Evolutionary conservation across 2,329 filamentous ascomycete species (phyloP).

Genomic region (Neopestalotiopsis clavispora): DNA sequence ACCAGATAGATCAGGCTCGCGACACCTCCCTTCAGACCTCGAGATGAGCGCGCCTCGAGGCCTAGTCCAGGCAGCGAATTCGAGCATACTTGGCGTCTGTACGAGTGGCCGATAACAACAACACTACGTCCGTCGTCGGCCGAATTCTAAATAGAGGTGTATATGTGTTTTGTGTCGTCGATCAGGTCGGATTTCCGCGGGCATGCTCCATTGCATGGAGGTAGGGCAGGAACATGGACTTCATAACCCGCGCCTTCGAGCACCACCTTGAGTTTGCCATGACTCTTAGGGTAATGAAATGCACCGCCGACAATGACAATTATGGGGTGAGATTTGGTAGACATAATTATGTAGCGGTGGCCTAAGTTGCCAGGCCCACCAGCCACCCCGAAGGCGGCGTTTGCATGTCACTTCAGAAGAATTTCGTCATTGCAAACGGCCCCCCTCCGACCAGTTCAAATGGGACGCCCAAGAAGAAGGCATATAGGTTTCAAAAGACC

Average conservation of each 20-base stretch:
- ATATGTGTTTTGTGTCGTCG: not conserved
- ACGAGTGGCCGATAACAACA: not conserved
- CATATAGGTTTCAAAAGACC: too few relatives aligned
- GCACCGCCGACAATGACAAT: not conserved
- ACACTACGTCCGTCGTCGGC: not conserved
- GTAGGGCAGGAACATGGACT: not conserved
- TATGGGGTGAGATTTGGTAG: not conserved
- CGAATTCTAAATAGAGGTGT: not conserved
- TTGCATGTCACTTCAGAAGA: too few relatives aligned
- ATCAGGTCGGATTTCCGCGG: not conserved
- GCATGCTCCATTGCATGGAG: not conserved
- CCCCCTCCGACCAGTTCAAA: too few relatives aligned
- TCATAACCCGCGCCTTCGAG: not conserved
- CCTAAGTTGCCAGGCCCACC: too few relatives aligned
- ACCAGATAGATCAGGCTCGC: not conserved
- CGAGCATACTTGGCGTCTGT: not conserved
- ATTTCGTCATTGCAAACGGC: too few relatives aligned
- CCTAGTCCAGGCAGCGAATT: not conserved
- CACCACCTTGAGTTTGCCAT: not conserved
- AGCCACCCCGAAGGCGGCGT: too few relatives aligned
- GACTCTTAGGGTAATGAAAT: not conserved
- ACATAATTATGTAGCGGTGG: not conserved
- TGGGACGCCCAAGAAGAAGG: too few relatives aligned
- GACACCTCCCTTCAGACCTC: not conserved
- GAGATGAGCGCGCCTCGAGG: not conserved